These are phyloP conservation scores for Mycena haematopus DNA, from an alignment of 768 basidiomycete genomes.

Conservation along the genomic window DNA sequence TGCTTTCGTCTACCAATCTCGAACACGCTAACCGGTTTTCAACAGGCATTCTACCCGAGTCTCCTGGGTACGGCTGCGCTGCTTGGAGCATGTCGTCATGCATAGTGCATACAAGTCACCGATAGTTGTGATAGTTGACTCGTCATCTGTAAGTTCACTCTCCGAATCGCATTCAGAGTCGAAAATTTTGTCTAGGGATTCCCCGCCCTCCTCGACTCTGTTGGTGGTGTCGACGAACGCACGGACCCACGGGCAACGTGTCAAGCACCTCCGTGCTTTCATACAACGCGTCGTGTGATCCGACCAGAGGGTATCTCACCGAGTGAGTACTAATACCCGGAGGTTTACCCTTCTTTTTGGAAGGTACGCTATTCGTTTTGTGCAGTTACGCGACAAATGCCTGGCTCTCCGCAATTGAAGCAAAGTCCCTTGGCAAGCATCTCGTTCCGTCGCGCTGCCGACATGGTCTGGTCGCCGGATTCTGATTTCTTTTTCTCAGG, in stretches of 20 bases:
- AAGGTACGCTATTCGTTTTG: not conserved
- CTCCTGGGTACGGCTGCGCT: not conserved
- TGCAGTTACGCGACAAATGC: slow-evolving; percentile 1
- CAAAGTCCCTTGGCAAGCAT: slow-evolving; percentile 8
- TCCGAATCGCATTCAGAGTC: not conserved
- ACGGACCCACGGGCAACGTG: not conserved
- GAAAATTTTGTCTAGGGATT: not conserved
- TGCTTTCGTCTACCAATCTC: not conserved
- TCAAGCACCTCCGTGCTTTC: not conserved
- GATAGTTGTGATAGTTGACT: no score
- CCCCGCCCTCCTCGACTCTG: slow-evolving; percentile 1
- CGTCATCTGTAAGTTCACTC: no score
- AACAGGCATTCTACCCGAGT: not conserved
- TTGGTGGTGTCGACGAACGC: not conserved
- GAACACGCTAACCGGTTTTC: not conserved
- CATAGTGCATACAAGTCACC: slow-evolving; percentile 3
- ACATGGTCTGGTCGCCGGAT: not conserved
- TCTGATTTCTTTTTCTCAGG: not conserved
- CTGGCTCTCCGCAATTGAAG: not conserved
- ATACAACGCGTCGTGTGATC: not conserved
- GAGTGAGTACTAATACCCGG: not conserved
- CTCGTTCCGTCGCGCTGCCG: not conserved
- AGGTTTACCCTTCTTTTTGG: slow-evolving; percentile 1
- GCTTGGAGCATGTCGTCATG: not conserved
- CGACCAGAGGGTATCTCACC: not conserved